phyloP scores from a whole-genome alignment of 441 rosid genomes.

The Pelargonium fulgidum region DNA sequence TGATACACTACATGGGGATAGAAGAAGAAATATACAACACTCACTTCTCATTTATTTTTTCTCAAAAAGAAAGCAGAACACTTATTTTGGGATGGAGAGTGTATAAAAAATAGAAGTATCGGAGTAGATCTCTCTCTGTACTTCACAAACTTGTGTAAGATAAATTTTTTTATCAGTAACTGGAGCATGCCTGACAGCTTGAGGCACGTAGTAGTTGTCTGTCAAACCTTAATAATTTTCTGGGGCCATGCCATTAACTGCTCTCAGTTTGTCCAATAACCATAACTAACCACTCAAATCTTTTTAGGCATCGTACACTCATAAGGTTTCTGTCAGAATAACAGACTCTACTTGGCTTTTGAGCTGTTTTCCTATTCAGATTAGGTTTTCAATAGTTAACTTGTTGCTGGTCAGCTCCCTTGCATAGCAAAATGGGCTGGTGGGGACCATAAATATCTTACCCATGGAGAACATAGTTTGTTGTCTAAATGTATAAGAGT shows the following conservation, averaged over 20 bases:
- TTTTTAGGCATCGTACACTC: not conserved
- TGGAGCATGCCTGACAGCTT: constrained; percentile 1
- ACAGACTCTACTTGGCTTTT: not conserved
- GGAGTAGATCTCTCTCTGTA: not conserved
- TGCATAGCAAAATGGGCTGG: no score
- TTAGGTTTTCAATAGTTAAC: not conserved
- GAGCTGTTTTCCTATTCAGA: not conserved
- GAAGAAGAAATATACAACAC: no score
- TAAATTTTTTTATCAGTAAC: not conserved
- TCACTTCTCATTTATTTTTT: no score
- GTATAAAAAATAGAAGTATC: not conserved
- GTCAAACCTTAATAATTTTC: not conserved
- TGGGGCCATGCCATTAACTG: not conserved
- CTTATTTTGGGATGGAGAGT: no score
- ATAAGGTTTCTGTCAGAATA: not conserved
- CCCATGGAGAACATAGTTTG: not conserved
- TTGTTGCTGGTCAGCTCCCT: no score
- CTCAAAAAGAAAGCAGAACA: no score
- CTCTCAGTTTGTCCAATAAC: not conserved
- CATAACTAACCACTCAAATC: not conserved
- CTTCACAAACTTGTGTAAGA: not conserved
- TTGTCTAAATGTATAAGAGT: not conserved
- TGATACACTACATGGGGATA: no score
- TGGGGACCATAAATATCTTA: not conserved
- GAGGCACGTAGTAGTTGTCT: constrained; percentile 1